phyloP scores from a whole-genome alignment of 2,329 filamentous ascomycete species.

The Pseudogymnoascus sp. region DNA sequence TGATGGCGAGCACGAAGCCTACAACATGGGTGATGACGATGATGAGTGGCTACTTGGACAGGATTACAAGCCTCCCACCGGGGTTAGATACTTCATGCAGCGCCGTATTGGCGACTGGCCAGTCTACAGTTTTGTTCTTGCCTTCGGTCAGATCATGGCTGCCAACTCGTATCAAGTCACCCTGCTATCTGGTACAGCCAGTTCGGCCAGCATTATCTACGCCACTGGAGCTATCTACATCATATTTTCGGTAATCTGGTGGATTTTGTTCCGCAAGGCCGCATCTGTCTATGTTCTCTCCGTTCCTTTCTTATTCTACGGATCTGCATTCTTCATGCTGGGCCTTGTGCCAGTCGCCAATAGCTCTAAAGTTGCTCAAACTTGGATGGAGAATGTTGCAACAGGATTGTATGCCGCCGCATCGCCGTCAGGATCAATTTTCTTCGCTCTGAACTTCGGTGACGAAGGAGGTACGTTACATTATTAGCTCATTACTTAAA shows the following conservation, averaged over 20 bases:
- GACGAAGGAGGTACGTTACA: conserved; percentile 43
- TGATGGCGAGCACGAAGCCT: background rate
- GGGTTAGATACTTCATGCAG: conserved; percentile 46
- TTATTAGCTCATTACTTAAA: background rate
- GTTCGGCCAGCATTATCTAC: conserved; percentile 52
- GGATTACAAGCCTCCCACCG: conserved; percentile 45
- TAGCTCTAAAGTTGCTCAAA: conserved; percentile 30
- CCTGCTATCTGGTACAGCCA: conserved; percentile 55
- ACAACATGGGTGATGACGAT: conserved; percentile 26
- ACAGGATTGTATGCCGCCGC: conserved; percentile 55
- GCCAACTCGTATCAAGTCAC: conserved; percentile 62
- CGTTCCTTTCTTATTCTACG: conserved; percentile 55
- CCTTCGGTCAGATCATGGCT: conserved; percentile 52
- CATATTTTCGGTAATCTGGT: conserved; percentile 51
- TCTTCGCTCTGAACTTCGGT: conserved; percentile 61
- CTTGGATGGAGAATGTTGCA: conserved; percentile 52
- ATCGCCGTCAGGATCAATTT: conserved; percentile 54
- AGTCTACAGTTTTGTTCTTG: conserved; percentile 52
- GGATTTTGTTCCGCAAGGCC: conserved; percentile 50
- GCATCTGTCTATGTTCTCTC: conserved; percentile 51
- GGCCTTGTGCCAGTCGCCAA: conserved; percentile 49
- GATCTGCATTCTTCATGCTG: conserved; percentile 54
- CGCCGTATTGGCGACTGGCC: conserved; percentile 56
- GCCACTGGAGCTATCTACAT: conserved; percentile 52
- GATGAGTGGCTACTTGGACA: conserved; percentile 47